Conservation (phyloP, 108 stramenopile genomes). For the Poteriospumella lacustris region DNA sequence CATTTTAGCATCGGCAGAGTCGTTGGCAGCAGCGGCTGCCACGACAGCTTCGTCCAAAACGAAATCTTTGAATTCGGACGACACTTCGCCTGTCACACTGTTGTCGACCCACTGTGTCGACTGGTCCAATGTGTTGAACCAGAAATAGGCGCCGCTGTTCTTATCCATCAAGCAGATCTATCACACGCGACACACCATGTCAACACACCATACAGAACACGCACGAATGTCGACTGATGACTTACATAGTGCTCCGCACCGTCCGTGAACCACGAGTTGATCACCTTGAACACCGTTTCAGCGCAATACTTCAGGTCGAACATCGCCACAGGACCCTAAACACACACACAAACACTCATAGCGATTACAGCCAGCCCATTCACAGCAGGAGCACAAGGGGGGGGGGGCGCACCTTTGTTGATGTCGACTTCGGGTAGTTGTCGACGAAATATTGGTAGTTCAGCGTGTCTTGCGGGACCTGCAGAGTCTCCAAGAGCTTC, state of each 20-base stretch:
- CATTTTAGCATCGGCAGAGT: no score
- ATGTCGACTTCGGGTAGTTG: no score
- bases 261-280: not conserved
- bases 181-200: not conserved
- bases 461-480: not conserved
- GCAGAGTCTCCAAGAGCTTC: not conserved
- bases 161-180: constrained; percentile 1
- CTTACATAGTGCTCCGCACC: not conserved
- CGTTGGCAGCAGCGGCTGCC: no score
- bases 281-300: not conserved
- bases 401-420: no score
- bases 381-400: no score
- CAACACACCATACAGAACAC: not conserved
- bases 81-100: not conserved
- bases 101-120: not conserved
- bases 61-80: not conserved
- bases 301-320: no score
- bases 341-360: no score
- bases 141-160: not conserved
- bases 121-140: not conserved
- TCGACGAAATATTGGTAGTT: not conserved
- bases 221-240: not conserved
- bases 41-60: no score
- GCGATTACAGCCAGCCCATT: no score
- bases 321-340: no score